Evolutionary conservation across 352 stramenopile genomes (phyloP).

Genomic region (Globisporangium takayamanum): DNA sequence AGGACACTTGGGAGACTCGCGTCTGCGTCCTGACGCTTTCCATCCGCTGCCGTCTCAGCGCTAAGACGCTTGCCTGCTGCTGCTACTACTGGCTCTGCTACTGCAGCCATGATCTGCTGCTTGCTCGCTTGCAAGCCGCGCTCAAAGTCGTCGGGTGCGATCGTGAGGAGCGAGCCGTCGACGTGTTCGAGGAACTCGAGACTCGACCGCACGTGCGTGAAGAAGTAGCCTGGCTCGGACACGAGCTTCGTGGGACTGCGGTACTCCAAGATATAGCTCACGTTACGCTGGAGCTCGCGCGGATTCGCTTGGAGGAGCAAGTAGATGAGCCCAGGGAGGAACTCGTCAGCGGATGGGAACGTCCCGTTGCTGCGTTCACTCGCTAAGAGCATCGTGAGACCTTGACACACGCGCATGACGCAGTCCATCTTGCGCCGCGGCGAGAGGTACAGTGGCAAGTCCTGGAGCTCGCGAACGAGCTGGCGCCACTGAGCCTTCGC

Average conservation of each 20-base stretch:
- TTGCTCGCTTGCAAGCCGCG: conserved; percentile 38
- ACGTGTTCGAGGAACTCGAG: conserved; percentile 77
- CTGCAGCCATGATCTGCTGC: conserved; percentile 19
- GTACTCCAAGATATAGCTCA: conserved; percentile 87
- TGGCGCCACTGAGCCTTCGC: conserved; percentile 30
- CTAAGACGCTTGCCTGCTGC: not conserved
- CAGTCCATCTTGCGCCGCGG: conserved; percentile 85
- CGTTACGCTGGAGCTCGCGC: conserved; percentile 70
- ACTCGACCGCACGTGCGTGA: conserved; percentile 86
- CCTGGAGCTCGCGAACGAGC: conserved; percentile 38
- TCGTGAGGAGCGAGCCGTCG: conserved; percentile 61
- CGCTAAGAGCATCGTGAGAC: conserved; percentile 63
- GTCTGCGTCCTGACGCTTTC: not conserved
- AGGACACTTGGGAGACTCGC: conserved; percentile 5
- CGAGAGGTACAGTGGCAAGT: conserved; percentile 41
- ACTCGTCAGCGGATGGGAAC: conserved; percentile 88
- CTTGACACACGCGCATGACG: conserved; percentile 65
- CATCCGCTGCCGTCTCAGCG: not conserved
- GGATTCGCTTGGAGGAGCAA: conserved; percentile 85
- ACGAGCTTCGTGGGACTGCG: conserved; percentile 60
- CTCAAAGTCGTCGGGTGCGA: conserved; percentile 70
- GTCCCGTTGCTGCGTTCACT: conserved; percentile 24
- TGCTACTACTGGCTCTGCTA: not conserved
- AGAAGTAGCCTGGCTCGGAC: conserved; percentile 90
- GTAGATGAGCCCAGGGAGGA: conserved; percentile 90